Percentiles rank a stretch among this genome's conserved stretches.
These are phyloP conservation scores for Clonostachys byssicola DNA, from an alignment of 2,329 filamentous ascomycete genomes.

Conservation along the genomic window DNA sequence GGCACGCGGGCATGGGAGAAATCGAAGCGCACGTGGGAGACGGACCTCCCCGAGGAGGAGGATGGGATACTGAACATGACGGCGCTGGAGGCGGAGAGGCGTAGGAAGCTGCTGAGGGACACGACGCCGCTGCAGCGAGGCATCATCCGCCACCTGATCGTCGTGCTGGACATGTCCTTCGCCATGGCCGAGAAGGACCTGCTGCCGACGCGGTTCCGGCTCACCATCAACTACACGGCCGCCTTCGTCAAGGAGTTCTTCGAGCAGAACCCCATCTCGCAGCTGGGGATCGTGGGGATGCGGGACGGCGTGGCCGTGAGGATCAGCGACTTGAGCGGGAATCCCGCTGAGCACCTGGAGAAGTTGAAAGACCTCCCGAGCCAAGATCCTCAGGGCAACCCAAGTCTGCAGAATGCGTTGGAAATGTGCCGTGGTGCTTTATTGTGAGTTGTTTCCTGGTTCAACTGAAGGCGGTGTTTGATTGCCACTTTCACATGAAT, in stretches of 20 bases:
- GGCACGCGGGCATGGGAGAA: conserved; percentile 60
- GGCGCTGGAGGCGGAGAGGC: conserved; percentile 78
- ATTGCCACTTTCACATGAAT: not conserved
- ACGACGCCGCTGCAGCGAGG: conserved; percentile 93
- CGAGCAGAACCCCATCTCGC: conserved; percentile 97
- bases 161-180: conserved; percentile 87
- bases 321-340: conserved; percentile 86
- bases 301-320: conserved; percentile 83
- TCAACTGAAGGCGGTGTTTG: not conserved
- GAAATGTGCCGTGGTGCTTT: conserved; percentile 91
- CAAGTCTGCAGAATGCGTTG: conserved; percentile 87
- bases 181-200: conserved; percentile 96
- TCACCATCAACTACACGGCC: conserved; percentile 77
- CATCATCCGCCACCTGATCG: conserved; percentile 92
- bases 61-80: conserved; percentile 78
- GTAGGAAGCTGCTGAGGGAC: conserved; percentile 77
- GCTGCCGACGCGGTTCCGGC: conserved; percentile 78
- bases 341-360: conserved; percentile 82
- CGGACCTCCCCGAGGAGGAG: conserved; percentile 63
- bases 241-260: conserved; percentile 94
- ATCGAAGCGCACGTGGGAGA: conserved; percentile 67
- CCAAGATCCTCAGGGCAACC: conserved; percentile 67
- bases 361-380: conserved; percentile 65
- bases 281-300: conserved; percentile 90
- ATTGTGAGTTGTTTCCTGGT: conserved; percentile 50